Evolutionary conservation across 164 flowering plant genomes (phyloP).

Genomic region (Macadamia integrifolia): DNA sequence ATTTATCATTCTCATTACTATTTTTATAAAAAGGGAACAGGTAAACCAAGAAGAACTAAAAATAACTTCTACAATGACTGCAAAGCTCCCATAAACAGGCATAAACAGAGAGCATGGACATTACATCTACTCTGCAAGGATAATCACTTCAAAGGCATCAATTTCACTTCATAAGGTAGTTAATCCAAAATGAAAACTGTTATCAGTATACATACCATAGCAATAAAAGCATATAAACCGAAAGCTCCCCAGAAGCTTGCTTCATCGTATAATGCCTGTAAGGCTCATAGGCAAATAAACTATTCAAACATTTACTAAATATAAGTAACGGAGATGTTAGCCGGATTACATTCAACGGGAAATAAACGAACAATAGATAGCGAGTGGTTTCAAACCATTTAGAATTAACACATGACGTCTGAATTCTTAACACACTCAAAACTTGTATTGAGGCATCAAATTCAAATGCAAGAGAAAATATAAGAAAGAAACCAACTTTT

Average conservation of each 20-base stretch:
- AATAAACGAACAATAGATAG: neutral
- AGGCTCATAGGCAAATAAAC: slow-evolving; percentile 7
- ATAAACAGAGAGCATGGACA: neutral
- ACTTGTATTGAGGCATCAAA: too few relatives aligned
- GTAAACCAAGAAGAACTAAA: neutral
- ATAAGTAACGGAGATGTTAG: neutral
- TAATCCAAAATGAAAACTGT: neutral
- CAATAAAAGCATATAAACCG: slow-evolving; percentile 73
- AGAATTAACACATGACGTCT: neutral
- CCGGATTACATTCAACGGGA: neutral
- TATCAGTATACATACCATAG: slow-evolving; percentile 51
- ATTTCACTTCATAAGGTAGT: neutral
- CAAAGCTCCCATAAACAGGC: neutral
- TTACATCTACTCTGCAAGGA: neutral
- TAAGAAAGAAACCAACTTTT: too few relatives aligned
- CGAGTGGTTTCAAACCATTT: neutral
- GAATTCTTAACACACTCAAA: neutral
- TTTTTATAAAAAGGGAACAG: neutral
- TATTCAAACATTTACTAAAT: slow-evolving; percentile 3
- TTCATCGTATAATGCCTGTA: slow-evolving; percentile 65
- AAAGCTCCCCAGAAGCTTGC: slow-evolving; percentile 95
- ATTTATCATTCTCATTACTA: too few relatives aligned
- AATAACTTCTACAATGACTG: neutral
- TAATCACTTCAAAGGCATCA: neutral
- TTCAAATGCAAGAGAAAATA: too few relatives aligned